Base-by-base conservation (phyloP, 1,284 basidiomycete species). In the Trichosporon faecale region DNA sequence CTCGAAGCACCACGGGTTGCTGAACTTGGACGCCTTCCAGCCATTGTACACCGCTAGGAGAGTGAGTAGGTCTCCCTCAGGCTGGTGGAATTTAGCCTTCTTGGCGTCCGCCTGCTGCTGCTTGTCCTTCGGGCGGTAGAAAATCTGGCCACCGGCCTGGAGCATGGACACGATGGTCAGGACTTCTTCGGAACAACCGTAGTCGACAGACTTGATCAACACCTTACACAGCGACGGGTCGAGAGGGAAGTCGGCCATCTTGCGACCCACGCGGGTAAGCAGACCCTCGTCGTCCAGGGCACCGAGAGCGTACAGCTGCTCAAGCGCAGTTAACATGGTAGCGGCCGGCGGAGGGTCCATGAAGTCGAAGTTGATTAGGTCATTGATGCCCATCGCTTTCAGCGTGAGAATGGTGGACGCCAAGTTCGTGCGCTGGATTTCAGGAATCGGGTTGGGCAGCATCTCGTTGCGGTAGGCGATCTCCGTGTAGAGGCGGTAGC, bases 171-270 rank as follows among this genome's bases (percentile, higher is more conserved):
- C 95, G 69, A 99, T 93, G 1, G 93, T 96, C 35, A 99, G 85
- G 73, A 98, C 95, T 84, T 99, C 97, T 78, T 99, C 95, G 0
- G 94, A 97, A 80, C 96, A 99, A 11, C 94, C 95, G 67, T 94
- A 86, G 77, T 99, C 96, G 27, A 98, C 95, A 1, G 94, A 96
- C n/a, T 94, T 93, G 82, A 99, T 98, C 67, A 99, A 85, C 95
- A 98, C 98, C 86, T 99, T 99, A 11, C 96, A 95, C 72, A 95
- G 85, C 3, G 93, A 89, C 6, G 96, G 97, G 74, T 98, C 95
- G 90, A 98, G 94, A 6, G 97, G 97, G 85, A 98, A 96, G 80
- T 99, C 96, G 1, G 97, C 96, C 97, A 99, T 99, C 85, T 99
- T 99, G 70, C 96, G 88, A 0, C 96, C 97, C 14, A 98, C 85